Conservation (phyloP, 1,139 yeast species). For the Geotrichum bryndzae region DNA sequence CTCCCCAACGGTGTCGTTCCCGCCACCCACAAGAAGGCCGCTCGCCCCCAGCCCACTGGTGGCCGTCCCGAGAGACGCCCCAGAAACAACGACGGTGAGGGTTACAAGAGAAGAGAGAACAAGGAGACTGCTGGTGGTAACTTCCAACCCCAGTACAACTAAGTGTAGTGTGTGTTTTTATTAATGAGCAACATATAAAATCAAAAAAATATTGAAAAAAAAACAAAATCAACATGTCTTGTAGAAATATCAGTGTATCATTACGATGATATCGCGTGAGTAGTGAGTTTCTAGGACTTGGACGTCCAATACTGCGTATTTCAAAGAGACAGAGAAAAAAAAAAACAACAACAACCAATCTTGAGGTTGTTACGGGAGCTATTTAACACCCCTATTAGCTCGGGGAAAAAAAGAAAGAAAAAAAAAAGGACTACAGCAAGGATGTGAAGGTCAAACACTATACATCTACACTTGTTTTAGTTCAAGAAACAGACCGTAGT, state of each 20-base stretch:
- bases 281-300: too few species aligned
- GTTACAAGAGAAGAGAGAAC: slow-evolving; percentile 41
- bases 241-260: not conserved
- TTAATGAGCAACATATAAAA: not conserved
- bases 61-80: slow-evolving; percentile 32
- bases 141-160: slow-evolving; percentile 33
- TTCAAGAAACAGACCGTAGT: too few species aligned
- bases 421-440: too few species aligned
- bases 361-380: too few species aligned
- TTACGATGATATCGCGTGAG: not conserved
- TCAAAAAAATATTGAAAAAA: slow-evolving; percentile 1
- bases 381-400: too few species aligned
- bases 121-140: slow-evolving; percentile 35
- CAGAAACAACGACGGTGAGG: slow-evolving; percentile 37
- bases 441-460: too few species aligned
- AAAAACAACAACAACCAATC: too few species aligned
- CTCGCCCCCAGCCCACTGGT: slow-evolving; percentile 68
- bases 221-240: not conserved
- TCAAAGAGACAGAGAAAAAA: not conserved
- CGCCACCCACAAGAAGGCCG: slow-evolving; percentile 94
- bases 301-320: not conserved
- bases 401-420: too few species aligned
- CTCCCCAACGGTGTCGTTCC: slow-evolving; percentile 98
- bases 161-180: slow-evolving; percentile 4
- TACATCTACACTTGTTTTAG: too few species aligned